phyloP scores from a whole-genome alignment of 1,284 basidiomycete species.

The Hemileia vastatrix region DNA sequence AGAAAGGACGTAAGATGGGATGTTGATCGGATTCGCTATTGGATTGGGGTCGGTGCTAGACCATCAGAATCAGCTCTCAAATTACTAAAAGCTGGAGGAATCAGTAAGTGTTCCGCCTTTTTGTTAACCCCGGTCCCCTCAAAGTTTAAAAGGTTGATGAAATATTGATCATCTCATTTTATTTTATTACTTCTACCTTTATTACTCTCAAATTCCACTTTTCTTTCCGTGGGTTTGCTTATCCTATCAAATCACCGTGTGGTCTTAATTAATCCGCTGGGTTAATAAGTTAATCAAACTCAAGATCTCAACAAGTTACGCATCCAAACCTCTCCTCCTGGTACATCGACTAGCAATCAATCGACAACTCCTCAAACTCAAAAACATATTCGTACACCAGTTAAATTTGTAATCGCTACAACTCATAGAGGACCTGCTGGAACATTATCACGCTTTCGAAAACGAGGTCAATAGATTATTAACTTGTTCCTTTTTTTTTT shows the following conservation, averaged over 20 bases:
- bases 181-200: no score
- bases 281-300: constrained; percentile 22
- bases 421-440: constrained; percentile 16
- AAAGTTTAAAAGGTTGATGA: no score
- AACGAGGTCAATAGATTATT: constrained; percentile 7
- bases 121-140: no score
- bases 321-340: constrained; percentile 12
- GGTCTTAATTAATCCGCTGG: no score
- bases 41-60: constrained; percentile 19
- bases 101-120: constrained; percentile 3
- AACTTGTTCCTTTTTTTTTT: no score
- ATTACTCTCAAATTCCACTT: no score
- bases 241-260: no score
- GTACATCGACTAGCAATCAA: constrained; percentile 7
- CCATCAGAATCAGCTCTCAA: constrained; percentile 10
- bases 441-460: constrained; percentile 13
- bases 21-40: constrained; percentile 17
- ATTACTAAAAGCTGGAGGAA: constrained; percentile 16
- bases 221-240: no score
- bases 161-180: no score
- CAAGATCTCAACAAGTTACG: constrained; percentile 3
- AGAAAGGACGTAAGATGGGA: constrained; percentile 21
- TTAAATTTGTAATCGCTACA: constrained; percentile 8
- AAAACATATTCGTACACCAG: constrained; percentile 5
- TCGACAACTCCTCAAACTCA: no score